Evolutionary conservation across 768 basidiomycete genomes (phyloP).

Genomic region (Lentinula edodes): DNA sequence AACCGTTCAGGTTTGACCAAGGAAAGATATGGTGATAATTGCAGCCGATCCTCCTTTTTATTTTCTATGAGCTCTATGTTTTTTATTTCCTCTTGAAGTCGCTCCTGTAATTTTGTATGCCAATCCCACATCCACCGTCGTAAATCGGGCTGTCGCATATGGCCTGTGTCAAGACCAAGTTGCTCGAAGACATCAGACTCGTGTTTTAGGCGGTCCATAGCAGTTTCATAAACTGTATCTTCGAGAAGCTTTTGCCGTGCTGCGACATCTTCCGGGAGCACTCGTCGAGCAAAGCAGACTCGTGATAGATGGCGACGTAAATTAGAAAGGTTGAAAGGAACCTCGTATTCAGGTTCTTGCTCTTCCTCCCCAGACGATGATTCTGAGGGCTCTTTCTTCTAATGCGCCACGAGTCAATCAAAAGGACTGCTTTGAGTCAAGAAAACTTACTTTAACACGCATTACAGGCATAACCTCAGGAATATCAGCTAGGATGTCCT

Average conservation of each 20-base stretch:
- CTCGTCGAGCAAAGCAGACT: conserved; percentile 55
- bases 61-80: conserved; percentile 35
- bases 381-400: conserved; percentile 13
- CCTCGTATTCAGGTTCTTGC: conserved; percentile 24
- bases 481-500: conserved; percentile 43
- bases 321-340: conserved; percentile 73
- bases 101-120: conserved; percentile 55
- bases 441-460: conserved; percentile 31
- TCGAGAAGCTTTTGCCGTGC: conserved; percentile 80
- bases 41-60: background rate
- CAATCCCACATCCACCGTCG: conserved; percentile 85
- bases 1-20: conserved; percentile 75
- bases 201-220: conserved; percentile 61
- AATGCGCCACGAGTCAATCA: conserved; percentile 1
- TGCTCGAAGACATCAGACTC: conserved; percentile 54
- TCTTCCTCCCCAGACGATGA: conserved; percentile 9
- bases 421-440: background rate
- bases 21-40: conserved; percentile 64
- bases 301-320: conserved; percentile 65
- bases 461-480: conserved; percentile 62
- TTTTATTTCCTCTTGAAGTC: conserved; percentile 47
- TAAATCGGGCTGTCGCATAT: conserved; percentile 44
- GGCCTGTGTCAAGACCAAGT: conserved; percentile 46
- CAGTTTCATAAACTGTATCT: conserved; percentile 81
- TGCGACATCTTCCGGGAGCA: conserved; percentile 61